Percentiles rank a stretch among this genome's conserved stretches.
phyloP scores from a whole-genome alignment of 2,329 filamentous ascomycete genomes.

The Tolypocladium tropicale region DNA sequence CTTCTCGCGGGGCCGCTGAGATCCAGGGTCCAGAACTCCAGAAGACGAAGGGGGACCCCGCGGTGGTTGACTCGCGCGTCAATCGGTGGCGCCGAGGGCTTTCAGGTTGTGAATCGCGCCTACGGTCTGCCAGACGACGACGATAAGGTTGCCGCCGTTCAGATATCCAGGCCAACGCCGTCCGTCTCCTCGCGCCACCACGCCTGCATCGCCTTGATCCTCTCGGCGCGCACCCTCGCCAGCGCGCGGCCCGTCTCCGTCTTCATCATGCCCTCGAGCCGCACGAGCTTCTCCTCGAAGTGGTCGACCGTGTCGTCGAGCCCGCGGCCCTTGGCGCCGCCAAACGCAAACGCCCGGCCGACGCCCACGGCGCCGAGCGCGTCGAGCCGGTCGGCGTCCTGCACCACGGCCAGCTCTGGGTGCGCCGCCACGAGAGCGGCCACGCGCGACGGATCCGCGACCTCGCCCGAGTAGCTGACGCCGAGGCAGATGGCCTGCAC shows the following conservation, averaged over 20 bases:
- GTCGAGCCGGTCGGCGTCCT: conserved; percentile 90
- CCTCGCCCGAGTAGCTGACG: conserved; percentile 70
- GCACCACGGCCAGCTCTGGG: conserved; percentile 62
- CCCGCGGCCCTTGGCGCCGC: conserved; percentile 50
- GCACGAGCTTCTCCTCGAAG: conserved; percentile 66
- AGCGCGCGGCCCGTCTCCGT: conserved; percentile 43
- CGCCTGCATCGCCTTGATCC: conserved; percentile 39
- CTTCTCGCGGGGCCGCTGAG: neutral
- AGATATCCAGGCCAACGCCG: neutral
- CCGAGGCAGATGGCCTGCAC: conserved; percentile 65
- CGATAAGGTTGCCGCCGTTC: neutral
- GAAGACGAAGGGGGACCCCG: neutral
- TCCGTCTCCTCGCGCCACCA: conserved; percentile 49
- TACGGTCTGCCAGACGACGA: neutral
- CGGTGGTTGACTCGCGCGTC: neutral
- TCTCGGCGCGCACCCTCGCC: conserved; percentile 41
- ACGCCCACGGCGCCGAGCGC: conserved; percentile 82
- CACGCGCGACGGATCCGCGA: conserved; percentile 51
- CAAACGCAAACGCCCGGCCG: conserved; percentile 54
- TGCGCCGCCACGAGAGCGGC: conserved; percentile 49
- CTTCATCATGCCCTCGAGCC: conserved; percentile 55
- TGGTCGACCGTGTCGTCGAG: conserved; percentile 61
- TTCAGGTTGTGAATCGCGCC: neutral
- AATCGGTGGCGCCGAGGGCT: neutral
- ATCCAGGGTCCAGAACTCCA: neutral